Base-by-base conservation (phyloP, 257 asterid species). In the Solanum acaule region DNA sequence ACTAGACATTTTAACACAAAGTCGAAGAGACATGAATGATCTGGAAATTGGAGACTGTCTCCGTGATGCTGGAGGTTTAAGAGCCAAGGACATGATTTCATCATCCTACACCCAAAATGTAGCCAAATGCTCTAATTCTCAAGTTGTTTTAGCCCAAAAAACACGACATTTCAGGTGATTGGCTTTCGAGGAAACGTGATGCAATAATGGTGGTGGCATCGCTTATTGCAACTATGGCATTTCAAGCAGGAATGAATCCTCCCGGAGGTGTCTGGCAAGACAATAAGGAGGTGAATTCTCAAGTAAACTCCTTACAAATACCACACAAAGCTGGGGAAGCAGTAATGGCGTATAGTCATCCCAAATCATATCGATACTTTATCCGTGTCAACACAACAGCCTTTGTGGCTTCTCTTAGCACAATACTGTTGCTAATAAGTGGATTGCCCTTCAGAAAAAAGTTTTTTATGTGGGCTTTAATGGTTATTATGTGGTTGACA, bases 391-490 rank as follows among this genome's bases (percentile, higher is more conserved):
- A 89, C 72, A 88, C 91, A 2, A 83, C 22, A 27, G 82, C 89
- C 14, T 93, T 92, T 77, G 77, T 93, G 9, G 90, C 93, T 6
- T 92, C 95, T 23, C 92, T 91, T 16, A 86, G 89, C 89, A 87
- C 88, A 88, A 91, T 90, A 77, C 29, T 90, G 86, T 79, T 90
- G 22, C 85, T 91, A 11, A 86, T 90, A 40, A 90, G 90, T 14
- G 90, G 89, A 14, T 52, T 91, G 52, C 92, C 92, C 7, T 27
- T 90, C 42, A 87, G 49, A 42, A 83, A 65, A 61, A 76, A 76
- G 16, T 3, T 78, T 1, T 89, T 89, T 42, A 77, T 90, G 88
- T 90, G 92, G 93, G 42, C 85, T 14, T 87, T 90, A 84, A 88
- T 87, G 85, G 87, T 85, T 40, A 88, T 90, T 68, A 92, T 90